These are phyloP conservation scores for Rhodotorula sphaerocarpa DNA, from an alignment of 768 basidiomycete genomes.

Conservation along the genomic window DNA sequence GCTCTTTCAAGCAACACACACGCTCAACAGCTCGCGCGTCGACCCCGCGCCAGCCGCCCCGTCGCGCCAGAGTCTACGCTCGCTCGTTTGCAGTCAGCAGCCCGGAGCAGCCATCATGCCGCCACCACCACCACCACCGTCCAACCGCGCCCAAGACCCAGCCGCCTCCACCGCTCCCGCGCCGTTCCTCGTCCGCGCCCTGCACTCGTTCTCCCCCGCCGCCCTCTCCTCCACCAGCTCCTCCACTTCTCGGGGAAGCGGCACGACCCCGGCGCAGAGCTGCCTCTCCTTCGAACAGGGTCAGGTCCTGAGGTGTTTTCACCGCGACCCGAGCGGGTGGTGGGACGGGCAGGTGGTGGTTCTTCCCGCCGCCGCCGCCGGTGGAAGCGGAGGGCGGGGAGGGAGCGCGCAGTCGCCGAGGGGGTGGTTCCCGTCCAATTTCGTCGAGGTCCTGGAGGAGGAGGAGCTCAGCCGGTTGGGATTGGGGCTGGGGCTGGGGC, in stretches of 20 bases:
- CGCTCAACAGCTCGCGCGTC: no score
- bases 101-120: no score
- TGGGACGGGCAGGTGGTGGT: constrained; percentile 78
- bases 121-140: no score
- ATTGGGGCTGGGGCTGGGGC: no score
- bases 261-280: constrained; percentile 7
- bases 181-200: constrained; percentile 17
- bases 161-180: no score
- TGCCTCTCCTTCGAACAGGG: constrained; percentile 84
- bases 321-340: constrained; percentile 83
- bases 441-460: constrained; percentile 45
- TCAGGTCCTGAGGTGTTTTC: constrained; percentile 82
- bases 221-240: constrained; percentile 3
- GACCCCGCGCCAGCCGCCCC: no score
- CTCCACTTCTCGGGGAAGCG: neutral
- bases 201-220: constrained; percentile 21
- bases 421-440: constrained; percentile 99
- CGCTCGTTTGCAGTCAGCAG: no score
- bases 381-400: constrained; percentile 48
- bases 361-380: constrained; percentile 39
- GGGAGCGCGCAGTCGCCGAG: constrained; percentile 1
- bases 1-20: no score
- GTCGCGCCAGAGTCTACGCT: no score
- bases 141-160: no score
- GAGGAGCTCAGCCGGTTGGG: constrained; percentile 19